phyloP scores from a whole-genome alignment of 108 stramenopile genomes.

The Mediolabrus comicus region DNA sequence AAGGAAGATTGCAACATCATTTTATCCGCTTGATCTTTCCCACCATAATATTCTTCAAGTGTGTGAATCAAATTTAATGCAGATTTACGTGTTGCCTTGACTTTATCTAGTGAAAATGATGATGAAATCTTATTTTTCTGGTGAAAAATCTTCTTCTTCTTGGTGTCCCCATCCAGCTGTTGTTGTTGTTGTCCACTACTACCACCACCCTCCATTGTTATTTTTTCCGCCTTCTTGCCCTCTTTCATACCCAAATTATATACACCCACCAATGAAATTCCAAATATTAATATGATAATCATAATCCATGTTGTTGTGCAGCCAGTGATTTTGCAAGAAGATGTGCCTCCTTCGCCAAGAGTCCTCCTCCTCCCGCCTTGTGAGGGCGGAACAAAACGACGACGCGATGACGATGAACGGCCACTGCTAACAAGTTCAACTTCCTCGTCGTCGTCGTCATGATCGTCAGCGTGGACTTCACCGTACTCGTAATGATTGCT shows the following conservation, averaged over 20 bases:
- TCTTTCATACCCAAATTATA: conserved; percentile 17
- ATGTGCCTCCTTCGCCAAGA: too few relatives aligned
- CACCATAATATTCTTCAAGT: conserved; percentile 37
- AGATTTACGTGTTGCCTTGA: conserved; percentile 23
- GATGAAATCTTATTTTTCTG: too few relatives aligned
- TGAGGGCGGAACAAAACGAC: neutral
- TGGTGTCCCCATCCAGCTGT: neutral
- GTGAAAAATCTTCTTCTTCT: neutral
- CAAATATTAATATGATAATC: neutral
- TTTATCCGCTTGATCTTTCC: conserved; percentile 9
- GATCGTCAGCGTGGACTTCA: neutral
- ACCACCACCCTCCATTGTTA: neutral
- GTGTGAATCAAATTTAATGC: conserved; percentile 13
- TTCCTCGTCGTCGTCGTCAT: neutral
- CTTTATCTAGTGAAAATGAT: conserved; percentile 17
- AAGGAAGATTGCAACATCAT: conserved; percentile 38
- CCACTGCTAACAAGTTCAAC: neutral
- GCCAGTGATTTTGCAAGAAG: too few relatives aligned
- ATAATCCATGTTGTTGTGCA: neutral
- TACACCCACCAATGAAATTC: conserved; percentile 1
- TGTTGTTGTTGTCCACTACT: neutral
- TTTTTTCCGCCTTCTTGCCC: conserved; percentile 8
- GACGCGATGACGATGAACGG: neutral
- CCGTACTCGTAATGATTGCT: neutral
- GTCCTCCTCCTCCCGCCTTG: too few relatives aligned